Percentiles rank a stretch among this genome's conserved stretches.
These are phyloP conservation scores for Phaffomyces thermotolerans DNA, from an alignment of 805 yeast species.

Conservation along the genomic window DNA sequence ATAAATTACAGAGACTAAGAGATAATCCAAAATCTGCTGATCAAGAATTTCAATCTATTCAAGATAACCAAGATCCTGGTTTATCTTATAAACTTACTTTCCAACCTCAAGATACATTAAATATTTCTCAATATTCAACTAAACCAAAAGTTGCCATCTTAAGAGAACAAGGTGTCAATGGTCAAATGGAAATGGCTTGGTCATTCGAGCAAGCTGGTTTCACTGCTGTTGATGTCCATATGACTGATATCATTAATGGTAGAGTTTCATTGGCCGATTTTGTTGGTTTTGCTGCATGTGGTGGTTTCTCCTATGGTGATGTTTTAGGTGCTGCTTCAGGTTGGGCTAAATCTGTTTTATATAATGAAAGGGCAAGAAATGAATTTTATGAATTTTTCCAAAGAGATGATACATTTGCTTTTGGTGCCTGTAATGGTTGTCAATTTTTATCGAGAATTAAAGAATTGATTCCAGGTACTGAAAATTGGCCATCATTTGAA, in stretches of 20 bases:
- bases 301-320: conserved; percentile 98
- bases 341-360: conserved; percentile 95
- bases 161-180: conserved; percentile 98
- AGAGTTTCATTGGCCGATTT: conserved; percentile 66
- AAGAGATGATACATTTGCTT: conserved; percentile 87
- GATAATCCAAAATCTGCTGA: conserved; percentile 90
- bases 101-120: conserved; percentile 46
- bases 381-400: conserved; percentile 80
- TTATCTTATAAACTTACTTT: conserved; percentile 72
- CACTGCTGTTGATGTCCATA: conserved; percentile 89
- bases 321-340: conserved; percentile 98
- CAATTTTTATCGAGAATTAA: conserved; percentile 88
- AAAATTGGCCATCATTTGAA: conserved; percentile 93
- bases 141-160: conserved; percentile 91
- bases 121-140: conserved; percentile 27
- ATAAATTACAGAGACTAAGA: conserved; percentile 82
- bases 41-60: conserved; percentile 70
- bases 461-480: conserved; percentile 85
- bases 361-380: conserved; percentile 65
- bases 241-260: conserved; percentile 84
- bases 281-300: conserved; percentile 95
- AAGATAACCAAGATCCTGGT: conserved; percentile 87
- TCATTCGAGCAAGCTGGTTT: conserved; percentile 93
- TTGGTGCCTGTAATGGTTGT: conserved; percentile 98
- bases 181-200: conserved; percentile 98